phyloP scores from a whole-genome alignment of 176 grass and related monocot species.

The Themeda triandra region DNA sequence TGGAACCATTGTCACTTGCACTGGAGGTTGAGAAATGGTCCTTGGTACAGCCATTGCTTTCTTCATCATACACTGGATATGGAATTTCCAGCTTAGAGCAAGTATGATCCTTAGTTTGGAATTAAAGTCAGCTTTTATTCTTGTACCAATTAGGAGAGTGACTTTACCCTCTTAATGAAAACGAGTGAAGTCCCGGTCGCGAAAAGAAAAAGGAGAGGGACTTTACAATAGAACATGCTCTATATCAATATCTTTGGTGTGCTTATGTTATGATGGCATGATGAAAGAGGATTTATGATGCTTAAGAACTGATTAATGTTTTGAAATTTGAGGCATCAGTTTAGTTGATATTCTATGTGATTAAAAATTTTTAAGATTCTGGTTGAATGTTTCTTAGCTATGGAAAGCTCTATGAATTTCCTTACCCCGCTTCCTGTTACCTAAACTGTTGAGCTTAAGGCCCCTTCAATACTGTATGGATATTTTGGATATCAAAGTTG shows the following conservation, averaged over 20 bases:
- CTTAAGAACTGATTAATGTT: not conserved
- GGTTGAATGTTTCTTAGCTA: not conserved
- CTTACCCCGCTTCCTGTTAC: not conserved
- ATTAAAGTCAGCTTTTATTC: not conserved
- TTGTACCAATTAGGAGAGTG: constrained; percentile 16
- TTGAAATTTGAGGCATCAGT: not conserved
- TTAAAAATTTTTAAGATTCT: constrained; percentile 4
- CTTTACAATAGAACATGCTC: not conserved
- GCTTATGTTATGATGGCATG: not conserved
- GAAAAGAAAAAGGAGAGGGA: too few relatives aligned
- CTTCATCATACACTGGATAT: constrained; percentile 97
- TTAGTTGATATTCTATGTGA: not conserved
- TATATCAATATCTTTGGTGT: not conserved
- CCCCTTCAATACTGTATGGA: not conserved
- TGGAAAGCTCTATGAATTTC: not conserved
- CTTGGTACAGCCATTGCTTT: constrained; percentile 89
- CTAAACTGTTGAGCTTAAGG: not conserved
- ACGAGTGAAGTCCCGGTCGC: too few relatives aligned
- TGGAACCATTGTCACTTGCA: constrained; percentile 88
- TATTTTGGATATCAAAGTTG: not conserved
- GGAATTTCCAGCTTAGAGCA: constrained; percentile 95
- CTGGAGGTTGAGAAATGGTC: constrained; percentile 94
- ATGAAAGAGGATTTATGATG: constrained; percentile 13
- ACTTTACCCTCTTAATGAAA: too few relatives aligned
- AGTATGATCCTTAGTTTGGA: constrained; percentile 49